These are phyloP conservation scores for Wolfiporia cocos DNA, from an alignment of 1,284 basidiomycete genomes.

Conservation along the genomic window DNA sequence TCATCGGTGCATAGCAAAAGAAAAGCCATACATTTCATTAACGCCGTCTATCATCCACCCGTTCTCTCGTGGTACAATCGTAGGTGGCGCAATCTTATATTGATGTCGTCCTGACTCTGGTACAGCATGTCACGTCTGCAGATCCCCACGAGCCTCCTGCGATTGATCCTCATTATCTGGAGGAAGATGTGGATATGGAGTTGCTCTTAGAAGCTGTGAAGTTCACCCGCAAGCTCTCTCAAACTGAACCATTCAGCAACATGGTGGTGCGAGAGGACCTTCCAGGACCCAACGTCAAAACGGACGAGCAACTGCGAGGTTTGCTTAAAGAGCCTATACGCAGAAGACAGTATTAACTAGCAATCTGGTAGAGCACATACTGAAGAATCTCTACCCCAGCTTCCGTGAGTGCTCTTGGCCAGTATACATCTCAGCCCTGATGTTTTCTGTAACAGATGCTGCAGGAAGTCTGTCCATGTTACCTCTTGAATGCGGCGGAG, in stretches of 20 bases:
- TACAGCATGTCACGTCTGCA: slow-evolving; percentile 28
- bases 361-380: too few relatives aligned
- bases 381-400: neutral
- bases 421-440: neutral
- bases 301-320: slow-evolving; percentile 9
- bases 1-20: neutral
- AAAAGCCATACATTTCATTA: neutral
- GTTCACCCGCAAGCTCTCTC: slow-evolving; percentile 1
- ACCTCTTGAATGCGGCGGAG: slow-evolving; percentile 40
- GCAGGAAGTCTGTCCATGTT: slow-evolving; percentile 35
- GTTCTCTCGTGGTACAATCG: slow-evolving; percentile 31
- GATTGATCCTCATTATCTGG: slow-evolving; percentile 37
- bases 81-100: slow-evolving; percentile 10
- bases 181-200: slow-evolving; percentile 28
- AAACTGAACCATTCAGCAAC: slow-evolving; percentile 19
- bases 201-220: slow-evolving; percentile 16
- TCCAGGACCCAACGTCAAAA: slow-evolving; percentile 3
- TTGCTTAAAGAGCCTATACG: neutral
- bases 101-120: too few relatives aligned
- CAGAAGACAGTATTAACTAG: neutral
- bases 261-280: neutral
- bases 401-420: neutral
- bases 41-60: slow-evolving; percentile 7
- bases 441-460: slow-evolving; percentile 8
- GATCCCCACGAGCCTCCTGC: slow-evolving; percentile 32